Percentiles rank a stretch among this genome's conserved stretches.
phyloP scores from a whole-genome alignment of 2,329 filamentous ascomycete species.

The Colletotrichum lindemuthianum region DNA sequence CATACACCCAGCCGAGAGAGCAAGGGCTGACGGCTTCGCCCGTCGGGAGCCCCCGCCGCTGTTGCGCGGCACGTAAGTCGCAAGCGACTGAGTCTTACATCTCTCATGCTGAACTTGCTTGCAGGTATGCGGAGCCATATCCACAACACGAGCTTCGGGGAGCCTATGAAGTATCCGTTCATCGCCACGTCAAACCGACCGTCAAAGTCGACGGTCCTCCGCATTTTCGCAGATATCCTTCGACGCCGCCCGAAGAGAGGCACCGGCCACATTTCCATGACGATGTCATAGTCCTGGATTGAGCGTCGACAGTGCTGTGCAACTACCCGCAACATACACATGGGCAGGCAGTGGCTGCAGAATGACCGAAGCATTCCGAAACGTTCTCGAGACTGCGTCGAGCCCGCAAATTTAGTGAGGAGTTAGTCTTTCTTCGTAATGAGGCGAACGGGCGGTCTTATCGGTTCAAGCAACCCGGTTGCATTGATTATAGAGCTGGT shows the following conservation, averaged over 20 bases:
- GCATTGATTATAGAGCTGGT: no score
- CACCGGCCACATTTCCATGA: constrained; percentile 40
- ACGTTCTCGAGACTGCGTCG: neutral
- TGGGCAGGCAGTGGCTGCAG: neutral
- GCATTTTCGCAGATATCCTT: constrained; percentile 31
- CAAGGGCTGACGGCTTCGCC: neutral
- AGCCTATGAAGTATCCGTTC: constrained; percentile 19
- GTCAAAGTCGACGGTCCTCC: neutral
- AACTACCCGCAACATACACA: neutral
- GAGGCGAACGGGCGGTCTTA: no score
- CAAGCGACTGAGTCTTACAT: neutral
- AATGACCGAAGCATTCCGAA: neutral
- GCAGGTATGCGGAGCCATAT: constrained; percentile 9
- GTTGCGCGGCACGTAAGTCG: constrained; percentile 24
- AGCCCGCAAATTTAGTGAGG: neutral
- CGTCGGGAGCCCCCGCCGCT: constrained; percentile 8
- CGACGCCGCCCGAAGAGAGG: constrained; percentile 34
- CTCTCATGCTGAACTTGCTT: neutral
- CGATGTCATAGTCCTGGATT: constrained; percentile 47
- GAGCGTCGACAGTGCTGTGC: constrained; percentile 15
- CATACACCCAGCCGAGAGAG: neutral
- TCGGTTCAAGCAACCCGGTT: no score
- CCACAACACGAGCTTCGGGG: constrained; percentile 37
- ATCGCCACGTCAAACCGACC: constrained; percentile 16
- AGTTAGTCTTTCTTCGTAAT: no score